phyloP scores from a whole-genome alignment of 2,329 filamentous ascomycete species.

The Hypoxylon rubiginosum region DNA sequence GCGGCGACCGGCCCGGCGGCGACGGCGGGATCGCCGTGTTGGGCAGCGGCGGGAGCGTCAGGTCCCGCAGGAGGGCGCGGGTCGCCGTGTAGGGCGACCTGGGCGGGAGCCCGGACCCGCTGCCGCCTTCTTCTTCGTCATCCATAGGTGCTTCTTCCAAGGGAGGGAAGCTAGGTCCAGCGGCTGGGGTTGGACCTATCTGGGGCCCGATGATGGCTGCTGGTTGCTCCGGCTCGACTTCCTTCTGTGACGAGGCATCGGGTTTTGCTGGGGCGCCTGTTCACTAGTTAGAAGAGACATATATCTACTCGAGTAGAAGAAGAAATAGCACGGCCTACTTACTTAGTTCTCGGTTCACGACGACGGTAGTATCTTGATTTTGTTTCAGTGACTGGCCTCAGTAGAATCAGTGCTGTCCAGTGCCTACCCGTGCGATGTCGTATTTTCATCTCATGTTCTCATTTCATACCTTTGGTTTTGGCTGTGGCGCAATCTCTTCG shows the following conservation, averaged over 20 bases:
- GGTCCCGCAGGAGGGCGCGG: slow-evolving; percentile 74
- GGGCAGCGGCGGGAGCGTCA: slow-evolving; percentile 79
- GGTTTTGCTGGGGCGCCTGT: slow-evolving; percentile 33
- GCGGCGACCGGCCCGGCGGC: slow-evolving; percentile 74
- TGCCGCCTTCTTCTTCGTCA: slow-evolving; percentile 41
- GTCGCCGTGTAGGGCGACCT: slow-evolving; percentile 77
- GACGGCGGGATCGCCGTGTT: slow-evolving; percentile 82
- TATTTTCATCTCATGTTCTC: slow-evolving; percentile 33
- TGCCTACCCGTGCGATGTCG: slow-evolving; percentile 37
- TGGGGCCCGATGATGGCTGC: slow-evolving; percentile 50
- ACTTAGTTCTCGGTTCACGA: slow-evolving; percentile 41
- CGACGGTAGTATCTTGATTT: slow-evolving; percentile 38
- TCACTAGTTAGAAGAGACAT: slow-evolving; percentile 16
- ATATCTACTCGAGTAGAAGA: no score
- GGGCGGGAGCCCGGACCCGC: slow-evolving; percentile 50
- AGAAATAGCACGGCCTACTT: slow-evolving; percentile 25
- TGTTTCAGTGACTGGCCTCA: slow-evolving; percentile 51
- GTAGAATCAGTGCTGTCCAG: slow-evolving; percentile 52
- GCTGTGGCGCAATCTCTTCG: slow-evolving; percentile 46
- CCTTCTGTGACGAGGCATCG: slow-evolving; percentile 23
- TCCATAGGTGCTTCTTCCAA: slow-evolving; percentile 50
- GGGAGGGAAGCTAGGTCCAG: slow-evolving; percentile 49
- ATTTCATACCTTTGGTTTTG: slow-evolving; percentile 50
- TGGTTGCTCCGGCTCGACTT: slow-evolving; percentile 36
- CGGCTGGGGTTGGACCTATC: slow-evolving; percentile 45